Evolutionary conservation across 805 yeast species (phyloP).

Genomic region (Ogataea dorogensis): DNA sequence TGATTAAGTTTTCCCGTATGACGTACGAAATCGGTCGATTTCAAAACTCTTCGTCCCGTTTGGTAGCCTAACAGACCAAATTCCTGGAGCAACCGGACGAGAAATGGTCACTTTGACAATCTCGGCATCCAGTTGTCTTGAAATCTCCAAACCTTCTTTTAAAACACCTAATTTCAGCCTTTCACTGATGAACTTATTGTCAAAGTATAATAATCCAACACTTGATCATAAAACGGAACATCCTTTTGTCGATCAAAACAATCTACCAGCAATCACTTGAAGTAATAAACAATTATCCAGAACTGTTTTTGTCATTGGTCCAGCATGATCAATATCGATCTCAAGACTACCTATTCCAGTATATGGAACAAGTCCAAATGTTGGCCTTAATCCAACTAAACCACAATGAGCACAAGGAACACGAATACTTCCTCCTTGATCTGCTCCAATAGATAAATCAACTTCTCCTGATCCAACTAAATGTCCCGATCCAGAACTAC

Average conservation of each 20-base stretch:
- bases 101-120: too few species aligned
- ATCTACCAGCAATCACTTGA: conserved; percentile 37
- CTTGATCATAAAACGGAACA: conserved; percentile 15
- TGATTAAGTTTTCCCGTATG: conserved; percentile 21
- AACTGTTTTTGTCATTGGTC: conserved; percentile 39
- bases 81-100: conserved; percentile 37
- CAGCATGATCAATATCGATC: conserved; percentile 37
- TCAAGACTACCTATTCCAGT: conserved; percentile 38
- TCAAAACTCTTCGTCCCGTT: conserved; percentile 26
- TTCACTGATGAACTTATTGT: conserved; percentile 22
- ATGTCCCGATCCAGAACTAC: conserved; percentile 46
- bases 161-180: conserved; percentile 36
- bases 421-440: conserved; percentile 49
- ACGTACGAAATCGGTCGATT: conserved; percentile 20
- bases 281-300: conserved; percentile 33
- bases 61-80: conserved; percentile 35
- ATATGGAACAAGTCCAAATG: conserved; percentile 43
- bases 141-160: conserved; percentile 36
- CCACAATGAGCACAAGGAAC: conserved; percentile 42
- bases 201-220: conserved; percentile 25
- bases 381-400: conserved; percentile 45
- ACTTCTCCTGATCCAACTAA: conserved; percentile 47
- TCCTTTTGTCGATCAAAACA: conserved; percentile 32
- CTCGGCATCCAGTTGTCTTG: too few species aligned
- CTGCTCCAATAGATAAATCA: conserved; percentile 37